Evolutionary conservation across 2,329 filamentous ascomycete genomes (phyloP), one percentile per base, ranked within the genome.

Genomic region (Malbranchea cinnamomea): DNA sequence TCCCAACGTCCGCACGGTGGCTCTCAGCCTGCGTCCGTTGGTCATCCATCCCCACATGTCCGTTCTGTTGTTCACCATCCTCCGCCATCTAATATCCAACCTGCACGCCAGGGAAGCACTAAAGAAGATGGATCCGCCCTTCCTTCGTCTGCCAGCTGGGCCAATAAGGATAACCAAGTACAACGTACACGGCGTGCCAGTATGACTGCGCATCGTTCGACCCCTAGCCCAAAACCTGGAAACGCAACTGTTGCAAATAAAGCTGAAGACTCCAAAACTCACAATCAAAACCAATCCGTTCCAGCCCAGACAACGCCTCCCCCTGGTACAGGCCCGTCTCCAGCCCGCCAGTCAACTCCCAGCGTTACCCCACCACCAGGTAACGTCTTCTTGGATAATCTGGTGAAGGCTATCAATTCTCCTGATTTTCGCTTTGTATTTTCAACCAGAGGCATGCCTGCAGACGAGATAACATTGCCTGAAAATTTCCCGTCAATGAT

Each of bases 61-160:
- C 63, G 38, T n/a, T 41, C 44, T 15, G 41, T 43, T 14, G 56
- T 59, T 26, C 60, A 65, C 37, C 59, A 54, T 35, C 58, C 59
- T 18, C 54, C 66, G 3, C 63, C 67, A 20, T 63, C 67, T 22
- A 60, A 63, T 2, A 48, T 64, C 10, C 64, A 67, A 34, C 59
- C 66, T 0, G 84, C 89, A 77, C 67, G 65, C 18, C 69, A 80
- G 22, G 76, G 82, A 37, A 64, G 68, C n/a, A 85, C 78, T 53
- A 84, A 54, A 35, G 57, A 80, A 48, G 81, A 91, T 1, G 47
- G 44, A 3, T 84, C 89, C 22, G 89, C 84, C n/a, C 62, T 98
- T 23, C 91, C 89, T 2, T 83, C 85, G 2, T 84, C 85, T 3
- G 89, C 87, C 4, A 94, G 78, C 48, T 98, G 89, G 89, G 89